Percentiles rank a stretch among this genome's conserved stretches.
These are phyloP conservation scores for Thuidium tamariscinum DNA, from an alignment of 225 moss, liverwort and hornwort species.

Conservation along the genomic window DNA sequence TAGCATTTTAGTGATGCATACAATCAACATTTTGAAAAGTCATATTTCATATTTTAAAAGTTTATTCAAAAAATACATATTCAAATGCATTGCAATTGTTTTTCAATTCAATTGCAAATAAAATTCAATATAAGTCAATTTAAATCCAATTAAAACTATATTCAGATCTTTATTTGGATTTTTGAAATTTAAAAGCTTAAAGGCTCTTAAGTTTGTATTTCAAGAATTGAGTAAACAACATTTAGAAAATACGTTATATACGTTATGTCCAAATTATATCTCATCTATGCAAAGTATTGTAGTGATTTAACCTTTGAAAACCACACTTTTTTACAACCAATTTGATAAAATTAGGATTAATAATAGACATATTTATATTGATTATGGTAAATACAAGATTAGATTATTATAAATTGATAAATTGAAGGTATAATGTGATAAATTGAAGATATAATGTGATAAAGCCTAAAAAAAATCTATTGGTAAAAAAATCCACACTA, in stretches of 20 bases:
- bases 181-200: not conserved
- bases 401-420: too few species aligned
- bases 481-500: not conserved
- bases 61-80: too few species aligned
- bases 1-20: too few species aligned
- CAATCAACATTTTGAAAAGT: not conserved
- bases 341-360: not conserved
- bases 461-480: not conserved
- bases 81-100: too few species aligned
- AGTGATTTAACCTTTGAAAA: too few species aligned
- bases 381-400: too few species aligned
- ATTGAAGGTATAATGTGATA: too few species aligned
- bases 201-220: not conserved
- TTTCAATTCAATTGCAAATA: not conserved
- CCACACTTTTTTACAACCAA: rapidly evolving
- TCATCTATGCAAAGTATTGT: rapidly evolving
- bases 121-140: not conserved
- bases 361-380: not conserved
- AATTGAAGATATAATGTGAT: too few species aligned
- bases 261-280: not conserved
- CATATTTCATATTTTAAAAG: not conserved
- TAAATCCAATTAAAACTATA: too few species aligned
- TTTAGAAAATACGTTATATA: not conserved
- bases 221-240: too few species aligned
- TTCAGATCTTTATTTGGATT: not conserved